These are phyloP conservation scores for Orbilia ellipsospora DNA, from an alignment of 2,329 filamentous ascomycete genomes.

Conservation along the genomic window DNA sequence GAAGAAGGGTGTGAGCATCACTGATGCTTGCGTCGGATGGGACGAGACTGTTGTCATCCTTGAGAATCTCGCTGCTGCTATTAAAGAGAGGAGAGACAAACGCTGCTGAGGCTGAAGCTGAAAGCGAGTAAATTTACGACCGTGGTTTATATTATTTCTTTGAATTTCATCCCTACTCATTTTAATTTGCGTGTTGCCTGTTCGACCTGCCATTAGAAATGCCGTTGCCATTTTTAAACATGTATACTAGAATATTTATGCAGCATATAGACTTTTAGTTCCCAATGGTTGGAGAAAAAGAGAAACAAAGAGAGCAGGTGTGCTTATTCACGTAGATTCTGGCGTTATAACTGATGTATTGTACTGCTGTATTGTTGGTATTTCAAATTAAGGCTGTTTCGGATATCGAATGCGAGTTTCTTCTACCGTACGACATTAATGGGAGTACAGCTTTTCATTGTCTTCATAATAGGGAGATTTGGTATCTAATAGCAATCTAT, in stretches of 20 bases:
- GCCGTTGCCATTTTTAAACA: slow-evolving; percentile 14
- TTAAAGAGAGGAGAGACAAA: slow-evolving; percentile 73
- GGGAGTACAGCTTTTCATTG: no score
- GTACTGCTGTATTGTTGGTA: no score
- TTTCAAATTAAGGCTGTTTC: no score
- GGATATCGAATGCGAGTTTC: no score
- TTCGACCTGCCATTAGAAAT: not conserved
- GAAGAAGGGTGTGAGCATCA: slow-evolving; percentile 95
- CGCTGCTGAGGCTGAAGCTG: not conserved
- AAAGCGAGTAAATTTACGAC: slow-evolving; percentile 6
- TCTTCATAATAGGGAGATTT: no score
- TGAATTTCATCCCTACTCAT: slow-evolving; percentile 8
- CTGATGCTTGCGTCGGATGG: slow-evolving; percentile 96
- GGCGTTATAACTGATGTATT: no score
- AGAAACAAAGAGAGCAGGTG: not conserved
- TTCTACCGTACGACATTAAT: no score
- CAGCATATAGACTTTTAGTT: slow-evolving; percentile 34
- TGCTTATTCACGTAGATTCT: no score
- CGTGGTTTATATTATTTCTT: not conserved
- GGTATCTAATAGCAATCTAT: no score
- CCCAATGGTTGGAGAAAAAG: slow-evolving; percentile 25
- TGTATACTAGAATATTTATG: slow-evolving; percentile 25
- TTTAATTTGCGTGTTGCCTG: slow-evolving; percentile 14
- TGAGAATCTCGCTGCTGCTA: slow-evolving; percentile 79
- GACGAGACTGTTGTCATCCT: slow-evolving; percentile 85